Base-by-base conservation (phyloP, 2,329 filamentous ascomycete genomes). In the Fusarium staphyleae region DNA sequence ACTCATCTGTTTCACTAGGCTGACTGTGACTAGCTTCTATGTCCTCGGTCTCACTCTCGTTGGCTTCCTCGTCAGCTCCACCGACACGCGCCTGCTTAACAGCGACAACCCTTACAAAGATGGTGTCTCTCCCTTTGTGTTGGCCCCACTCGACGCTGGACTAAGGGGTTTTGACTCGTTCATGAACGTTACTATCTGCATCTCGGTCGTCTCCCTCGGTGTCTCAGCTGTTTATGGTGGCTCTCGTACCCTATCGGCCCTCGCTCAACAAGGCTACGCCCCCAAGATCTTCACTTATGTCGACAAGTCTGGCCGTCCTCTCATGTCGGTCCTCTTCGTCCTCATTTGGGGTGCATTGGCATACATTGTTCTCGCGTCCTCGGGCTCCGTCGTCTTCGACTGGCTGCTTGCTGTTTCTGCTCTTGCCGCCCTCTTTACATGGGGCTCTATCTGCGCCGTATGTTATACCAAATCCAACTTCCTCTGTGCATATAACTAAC, bases 331-430 rank as follows among this genome's bases (percentile, higher is more conserved):
- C n/a, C 26, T 71, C 45, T 52, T 78, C 37, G 71, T 80, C 37
- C 70, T 83, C n/a, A 50, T 70, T 41, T 81, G 77, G 53, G 80
- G 78, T 14, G 73, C 70, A 6, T 73, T 84, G 2, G 81, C 76
- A 32, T 82, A 78, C 48, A 64, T 83, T 28, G 77, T 75, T 53
- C 68, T 78, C 1, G 72, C 70, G 4, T 71, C 78, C 1, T 72
- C 74, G 0, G 84, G 84, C 34, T 68, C 72, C 5, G 70, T 74
- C 0, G 80, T 87, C 12, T 87, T 89, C 48, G 78, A 82, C 57
- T 88, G 86, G 86, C 80, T 89, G 2, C 79, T 84, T 19, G 82
- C 86, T 5, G 75, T 88, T 11, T 87, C 85, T 3, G 86, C 83
- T 47, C 78, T 88, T 2, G 81, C 81, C 11, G 79, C 83, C 18